Base-by-base conservation (phyloP, 352 stramenopile species). In the Globisporangium canariense region DNA sequence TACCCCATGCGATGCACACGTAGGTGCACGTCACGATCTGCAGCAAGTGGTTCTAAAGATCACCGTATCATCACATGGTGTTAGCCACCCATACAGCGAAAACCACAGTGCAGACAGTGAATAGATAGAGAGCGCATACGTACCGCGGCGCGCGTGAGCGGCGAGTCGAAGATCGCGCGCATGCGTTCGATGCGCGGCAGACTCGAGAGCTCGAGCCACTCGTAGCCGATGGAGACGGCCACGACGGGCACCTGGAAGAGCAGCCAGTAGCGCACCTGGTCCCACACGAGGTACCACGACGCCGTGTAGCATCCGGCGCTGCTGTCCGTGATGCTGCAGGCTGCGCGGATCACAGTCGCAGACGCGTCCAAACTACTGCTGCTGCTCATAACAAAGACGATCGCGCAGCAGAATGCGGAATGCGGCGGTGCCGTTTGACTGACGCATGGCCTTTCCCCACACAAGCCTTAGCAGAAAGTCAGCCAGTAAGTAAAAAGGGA, bases 1-100 rank as follows among this genome's bases (percentile, higher is more conserved):
- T 77, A 96, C 87, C 83, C 87, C 85, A 96, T 34, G 88, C 78
- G 65, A 90, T 72, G 75, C 87, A 96, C 47, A 89, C 78, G 73
- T 91, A 93, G 54, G 79, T 71, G 62, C 77, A 91, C 40, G 86
- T 81, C 45, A 94, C 62, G 69, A 96, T 72, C 68, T 96, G 87
- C 18, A 93, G 68, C 30, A 91, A 70, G 61, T 90, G 81, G 63
- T 90, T 92, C 86, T 95, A 60, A 22, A 60, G 10, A 6, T 41
- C 7, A 51, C 22, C 8, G 25, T 32, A 52, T 10, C 18, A 52
- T 13, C 36, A 53, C 47, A 54, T 18, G 4, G n/a, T 20, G 43
- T 49, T 49, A 49, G 43, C 43, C 8, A 50, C 43, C 25, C 20
- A 22, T n/a, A 50, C 16, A 11, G 10, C 13, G 4, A 64, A 4